Conservation (phyloP, 192 early-diverging fungal genomes). For the Gigaspora rosea region DNA sequence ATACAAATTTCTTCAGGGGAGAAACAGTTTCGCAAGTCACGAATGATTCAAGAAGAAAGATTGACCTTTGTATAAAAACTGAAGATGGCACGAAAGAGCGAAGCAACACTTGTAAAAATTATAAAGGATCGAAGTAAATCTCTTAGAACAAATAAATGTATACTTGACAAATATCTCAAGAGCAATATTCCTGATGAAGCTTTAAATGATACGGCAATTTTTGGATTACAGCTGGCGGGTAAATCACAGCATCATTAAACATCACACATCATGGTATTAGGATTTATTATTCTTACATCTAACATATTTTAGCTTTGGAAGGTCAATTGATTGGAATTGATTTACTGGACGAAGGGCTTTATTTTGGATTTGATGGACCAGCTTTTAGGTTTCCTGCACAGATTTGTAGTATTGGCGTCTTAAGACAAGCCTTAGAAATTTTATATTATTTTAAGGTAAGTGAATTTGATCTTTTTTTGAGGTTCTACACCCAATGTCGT, state of each 20-base stretch:
- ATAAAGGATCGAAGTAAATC: constrained; percentile 25
- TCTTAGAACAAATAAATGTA: constrained; percentile 28
- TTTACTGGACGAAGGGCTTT: constrained; percentile 29
- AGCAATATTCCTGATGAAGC: constrained; percentile 29
- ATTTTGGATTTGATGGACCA: constrained; percentile 28
- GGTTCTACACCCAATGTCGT: neutral
- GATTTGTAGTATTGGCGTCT: constrained; percentile 12
- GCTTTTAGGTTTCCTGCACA: constrained; percentile 19
- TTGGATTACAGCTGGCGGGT: constrained; percentile 29
- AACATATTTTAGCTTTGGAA: constrained; percentile 19
- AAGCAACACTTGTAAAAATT: constrained; percentile 7
- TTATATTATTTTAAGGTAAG: constrained; percentile 31
- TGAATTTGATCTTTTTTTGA: constrained; percentile 13
- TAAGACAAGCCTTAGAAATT: constrained; percentile 26
- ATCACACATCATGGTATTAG: neutral
- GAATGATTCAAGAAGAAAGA: constrained; percentile 22
- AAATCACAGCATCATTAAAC: neutral
- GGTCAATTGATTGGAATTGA: too few relatives aligned
- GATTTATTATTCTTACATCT: constrained; percentile 18
- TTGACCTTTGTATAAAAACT: constrained; percentile 25
- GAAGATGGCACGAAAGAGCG: constrained; percentile 4
- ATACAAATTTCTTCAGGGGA: constrained; percentile 5
- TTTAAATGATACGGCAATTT: constrained; percentile 16
- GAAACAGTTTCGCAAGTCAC: constrained; percentile 29
- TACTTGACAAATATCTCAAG: constrained; percentile 24